Evolutionary conservation across 2,329 filamentous ascomycete species (phyloP).

Genomic region (Aspergillus fructus): DNA sequence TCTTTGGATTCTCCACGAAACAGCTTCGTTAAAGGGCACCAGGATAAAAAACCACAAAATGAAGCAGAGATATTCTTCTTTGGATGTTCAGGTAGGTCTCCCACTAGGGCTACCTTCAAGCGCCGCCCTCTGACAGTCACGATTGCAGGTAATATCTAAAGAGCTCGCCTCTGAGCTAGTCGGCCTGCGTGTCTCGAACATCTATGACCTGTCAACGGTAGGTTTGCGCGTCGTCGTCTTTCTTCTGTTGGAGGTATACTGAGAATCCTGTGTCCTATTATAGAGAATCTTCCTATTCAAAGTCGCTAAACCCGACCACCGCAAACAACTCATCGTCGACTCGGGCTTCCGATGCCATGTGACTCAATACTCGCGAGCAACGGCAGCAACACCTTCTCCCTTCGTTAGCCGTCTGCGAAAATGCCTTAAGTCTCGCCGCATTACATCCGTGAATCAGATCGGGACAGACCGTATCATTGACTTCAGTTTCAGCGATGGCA

Average conservation of each 20-base stretch:
- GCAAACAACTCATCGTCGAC: constrained; percentile 88
- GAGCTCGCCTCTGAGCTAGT: constrained; percentile 79
- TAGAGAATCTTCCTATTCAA: constrained; percentile 91
- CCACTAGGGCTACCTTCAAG: background rate
- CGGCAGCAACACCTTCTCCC: constrained; percentile 75
- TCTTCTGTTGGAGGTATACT: background rate
- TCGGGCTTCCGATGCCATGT: constrained; percentile 95
- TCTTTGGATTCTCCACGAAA: constrained; percentile 13
- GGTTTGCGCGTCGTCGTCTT: constrained; percentile 14
- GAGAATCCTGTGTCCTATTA: background rate
- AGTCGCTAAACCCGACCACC: constrained; percentile 84
- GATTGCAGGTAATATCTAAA: constrained; percentile 78
- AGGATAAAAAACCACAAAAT: constrained; percentile 36
- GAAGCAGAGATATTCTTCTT: constrained; percentile 60
- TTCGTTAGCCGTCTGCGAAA: constrained; percentile 88
- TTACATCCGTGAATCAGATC: constrained; percentile 79
- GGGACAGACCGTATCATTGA: constrained; percentile 93
- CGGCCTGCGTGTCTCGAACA: constrained; percentile 80
- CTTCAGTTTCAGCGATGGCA: constrained; percentile 87
- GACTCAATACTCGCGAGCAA: constrained; percentile 84
- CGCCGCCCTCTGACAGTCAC: background rate
- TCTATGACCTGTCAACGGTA: constrained; percentile 90
- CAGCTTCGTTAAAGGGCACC: constrained; percentile 6
- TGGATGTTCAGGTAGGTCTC: constrained; percentile 54
- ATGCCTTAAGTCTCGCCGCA: constrained; percentile 78